Evolutionary conservation across 371 early-diverging fungal species (phyloP).

Genomic region (Saksenaea oblongispora): DNA sequence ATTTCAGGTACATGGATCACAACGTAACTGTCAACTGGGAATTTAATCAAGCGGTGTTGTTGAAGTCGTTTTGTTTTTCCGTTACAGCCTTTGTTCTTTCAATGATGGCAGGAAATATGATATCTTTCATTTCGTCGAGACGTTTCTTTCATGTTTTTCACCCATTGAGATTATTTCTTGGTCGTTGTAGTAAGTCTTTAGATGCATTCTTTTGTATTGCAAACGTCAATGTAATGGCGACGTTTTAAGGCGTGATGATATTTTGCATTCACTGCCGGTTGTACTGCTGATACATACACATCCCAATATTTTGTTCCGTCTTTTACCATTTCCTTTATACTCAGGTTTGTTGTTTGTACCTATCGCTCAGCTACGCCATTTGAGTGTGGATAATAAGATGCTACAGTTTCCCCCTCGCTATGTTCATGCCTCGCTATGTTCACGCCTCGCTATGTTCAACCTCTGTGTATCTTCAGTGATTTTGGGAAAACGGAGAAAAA

Average conservation of each 20-base stretch:
- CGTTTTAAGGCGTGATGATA: not conserved
- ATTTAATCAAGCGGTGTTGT: conserved; percentile 9
- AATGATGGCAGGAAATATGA: conserved; percentile 13
- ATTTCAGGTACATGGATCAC: not conserved
- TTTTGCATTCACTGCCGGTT: conserved; percentile 12
- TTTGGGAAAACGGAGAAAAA: too few relatives aligned
- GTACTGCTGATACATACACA: conserved; percentile 18
- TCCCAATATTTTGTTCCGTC: conserved; percentile 22
- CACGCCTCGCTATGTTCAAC: too few relatives aligned
- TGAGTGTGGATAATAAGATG: conserved; percentile 22
- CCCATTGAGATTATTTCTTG: not conserved
- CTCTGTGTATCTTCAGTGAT: too few relatives aligned
- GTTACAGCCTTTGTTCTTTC: not conserved
- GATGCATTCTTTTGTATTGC: conserved; percentile 16
- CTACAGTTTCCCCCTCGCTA: conserved; percentile 11
- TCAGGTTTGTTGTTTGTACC: conserved; percentile 14
- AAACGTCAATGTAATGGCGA: conserved; percentile 17
- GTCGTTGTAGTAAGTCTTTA: conserved; percentile 2
- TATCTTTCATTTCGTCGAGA: conserved; percentile 2
- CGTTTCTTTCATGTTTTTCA: not conserved
- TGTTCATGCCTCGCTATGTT: conserved; percentile 23
- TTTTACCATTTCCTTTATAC: conserved; percentile 15
- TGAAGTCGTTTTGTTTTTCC: not conserved
- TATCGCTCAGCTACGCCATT: conserved; percentile 28
- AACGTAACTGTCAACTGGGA: conserved; percentile 7